Evolutionary conservation across 345 rosid genomes (phyloP), one percentile per base, ranked within the genome.

Genomic region (Garcia nutans): DNA sequence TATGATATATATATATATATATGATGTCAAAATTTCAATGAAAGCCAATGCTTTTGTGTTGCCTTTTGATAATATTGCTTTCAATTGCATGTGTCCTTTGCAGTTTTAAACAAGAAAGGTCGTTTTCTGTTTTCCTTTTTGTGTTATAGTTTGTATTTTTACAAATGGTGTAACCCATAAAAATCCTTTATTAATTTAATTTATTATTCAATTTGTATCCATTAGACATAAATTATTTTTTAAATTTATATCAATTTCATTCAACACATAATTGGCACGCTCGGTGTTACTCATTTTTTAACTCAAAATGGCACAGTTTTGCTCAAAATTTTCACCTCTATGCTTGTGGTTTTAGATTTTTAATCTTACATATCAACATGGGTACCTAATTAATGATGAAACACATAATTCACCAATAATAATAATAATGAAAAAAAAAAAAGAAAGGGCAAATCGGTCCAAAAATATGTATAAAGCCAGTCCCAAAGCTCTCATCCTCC

Each of bases 391-490:
- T 37, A 5, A 5, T 37, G 6, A 37, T 37, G 20, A 56, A 56
- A 56, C 9, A 55, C 22, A 47, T 13, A 17, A 55, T 55, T 17
- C 22, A 2, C 22, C 20, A 58, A 20, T n/a, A 6, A n/a, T 1
- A n/a, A 58, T 10, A 16, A 11, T 23, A 24, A 24, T 8, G 10
- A 6, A 1, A 24, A 24, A 0, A 60, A 24, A 8, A 65, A n/a
- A 15, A 17, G n/a, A 42, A 74, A 33, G 77, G 70, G 17, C n/a
- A 67, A 0, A 12, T 47, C 19, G 45, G 72, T 75, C 78, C 72
- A 57, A 44, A 19, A 41, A 33, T 16, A 17, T 44, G 23, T 75
- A 63, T 67, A 66, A 56, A 75, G 0, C 55, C 17, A 10, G 6
- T 41, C 41, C 23, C 68, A 33, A 28, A 28, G 0, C 26, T 31